These are phyloP conservation scores for Macrolepiota albuminosa DNA, from an alignment of 768 basidiomycete species.

Conservation along the genomic window DNA sequence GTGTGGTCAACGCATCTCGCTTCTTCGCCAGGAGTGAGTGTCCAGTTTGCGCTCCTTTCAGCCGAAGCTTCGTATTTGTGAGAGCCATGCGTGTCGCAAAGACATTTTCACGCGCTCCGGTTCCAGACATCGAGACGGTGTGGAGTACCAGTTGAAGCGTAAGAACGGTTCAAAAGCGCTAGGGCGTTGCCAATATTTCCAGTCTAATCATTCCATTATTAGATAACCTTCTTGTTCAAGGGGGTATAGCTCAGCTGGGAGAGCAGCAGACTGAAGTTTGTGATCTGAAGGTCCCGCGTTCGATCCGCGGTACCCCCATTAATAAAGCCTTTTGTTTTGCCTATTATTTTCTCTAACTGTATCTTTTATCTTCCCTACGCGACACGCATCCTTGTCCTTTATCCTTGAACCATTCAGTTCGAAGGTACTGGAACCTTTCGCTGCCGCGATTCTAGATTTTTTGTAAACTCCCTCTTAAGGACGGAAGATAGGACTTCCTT, in stretches of 20 bases:
- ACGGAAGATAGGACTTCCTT: too few species aligned
- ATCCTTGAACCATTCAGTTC: too few species aligned
- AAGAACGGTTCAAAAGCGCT: neutral
- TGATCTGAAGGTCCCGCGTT: constrained; percentile 74
- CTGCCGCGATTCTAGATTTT: too few species aligned
- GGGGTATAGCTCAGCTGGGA: constrained; percentile 74
- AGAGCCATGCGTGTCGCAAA: constrained; percentile 98
- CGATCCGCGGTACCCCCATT: constrained; percentile 72
- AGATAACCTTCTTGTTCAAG: constrained; percentile 8
- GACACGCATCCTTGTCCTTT: too few species aligned
- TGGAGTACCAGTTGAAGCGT: neutral
- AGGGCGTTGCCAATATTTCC: too few species aligned
- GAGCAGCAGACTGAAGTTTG: constrained; percentile 69
- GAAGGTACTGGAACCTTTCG: too few species aligned
- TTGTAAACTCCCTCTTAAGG: too few species aligned
- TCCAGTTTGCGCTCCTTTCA: constrained; percentile 92
- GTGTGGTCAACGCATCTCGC: constrained; percentile 90
- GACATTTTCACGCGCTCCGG: constrained; percentile 86
- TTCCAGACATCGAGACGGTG: constrained; percentile 66
- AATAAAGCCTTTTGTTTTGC: neutral
- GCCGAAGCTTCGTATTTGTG: constrained; percentile 83
- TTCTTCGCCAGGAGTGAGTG: constrained; percentile 97
- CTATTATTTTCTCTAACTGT: too few species aligned
- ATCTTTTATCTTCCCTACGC: too few species aligned
- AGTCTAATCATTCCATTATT: too few species aligned